Evolutionary conservation across 495 filamentous ascomycete genomes (phyloP), one percentile per base, ranked within the genome.

Genomic region (Margaritispora aquatica): DNA sequence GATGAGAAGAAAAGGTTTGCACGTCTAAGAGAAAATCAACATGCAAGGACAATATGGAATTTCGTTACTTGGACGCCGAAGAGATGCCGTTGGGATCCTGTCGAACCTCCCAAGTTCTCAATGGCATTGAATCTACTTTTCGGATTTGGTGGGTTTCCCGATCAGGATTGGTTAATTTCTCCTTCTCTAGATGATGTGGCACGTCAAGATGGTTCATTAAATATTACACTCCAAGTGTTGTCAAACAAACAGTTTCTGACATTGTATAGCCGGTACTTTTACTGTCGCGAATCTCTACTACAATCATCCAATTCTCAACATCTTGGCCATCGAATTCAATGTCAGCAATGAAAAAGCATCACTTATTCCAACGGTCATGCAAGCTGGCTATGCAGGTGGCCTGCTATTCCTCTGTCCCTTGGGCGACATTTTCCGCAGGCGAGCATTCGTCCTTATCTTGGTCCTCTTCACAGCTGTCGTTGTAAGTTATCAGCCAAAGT

Each of bases 301-400:
- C 61, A 80, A 77, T 21, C 84, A 88, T 52, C 85, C 85, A 0
- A 82, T 88, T 48, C 72, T 87, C 1, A 81, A 86, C 59, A 74
- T 81, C 24, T 69, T 88, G 34, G 85, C 85, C 0, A 53, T 69
- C 15, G 80, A 81, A 29, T 87, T 88, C 63, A 36, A 76, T 61
- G 83, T 88, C 47, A 74, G 73, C 8, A 70, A 81, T 57, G 79
- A 82, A 59, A 68, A 73, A 13, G 71, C 74, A 13, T 79, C 79
- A 13, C 59, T 79, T 11, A 79, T 95, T 48, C 89, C 90, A 11
- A 93, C 90, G 0, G 72, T 90, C 7, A 87, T 86, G 68, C 90
- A 95, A 66, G 88, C 87, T 3, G 90, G 90, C 3, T 95, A 95
- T 72, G 88, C 88, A 4, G 75, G 73, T 1, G 90, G 90, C 2